These are phyloP conservation scores for Peltaster fructicola DNA, from an alignment of 2,329 filamentous ascomycete species.

Conservation along the genomic window DNA sequence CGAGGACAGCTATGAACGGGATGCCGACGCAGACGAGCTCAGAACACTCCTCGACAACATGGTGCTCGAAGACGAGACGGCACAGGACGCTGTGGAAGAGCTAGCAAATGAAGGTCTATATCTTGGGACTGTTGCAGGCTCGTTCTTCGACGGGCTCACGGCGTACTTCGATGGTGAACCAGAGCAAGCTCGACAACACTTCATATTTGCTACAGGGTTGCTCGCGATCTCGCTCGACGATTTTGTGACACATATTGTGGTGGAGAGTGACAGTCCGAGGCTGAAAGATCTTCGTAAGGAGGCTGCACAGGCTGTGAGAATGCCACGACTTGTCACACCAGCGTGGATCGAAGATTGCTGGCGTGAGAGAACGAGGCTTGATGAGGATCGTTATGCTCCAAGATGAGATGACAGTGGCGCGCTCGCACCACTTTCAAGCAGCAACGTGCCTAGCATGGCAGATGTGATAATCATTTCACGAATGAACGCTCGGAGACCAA, in stretches of 20 bases:
- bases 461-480: no score
- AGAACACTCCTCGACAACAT: conserved; percentile 31
- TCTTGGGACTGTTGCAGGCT: conserved; percentile 32
- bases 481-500: no score
- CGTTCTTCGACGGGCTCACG: conserved; percentile 33
- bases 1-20: conserved; percentile 67
- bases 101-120: conserved; percentile 38
- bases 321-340: conserved; percentile 52
- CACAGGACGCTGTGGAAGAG: conserved; percentile 36
- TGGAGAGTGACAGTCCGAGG: conserved; percentile 31
- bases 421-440: neutral
- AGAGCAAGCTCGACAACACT: conserved; percentile 5
- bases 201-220: conserved; percentile 50
- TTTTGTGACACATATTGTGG: conserved; percentile 54
- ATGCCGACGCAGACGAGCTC: conserved; percentile 49
- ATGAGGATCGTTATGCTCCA: conserved; percentile 44
- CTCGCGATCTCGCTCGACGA: conserved; percentile 36
- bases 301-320: conserved; percentile 14
- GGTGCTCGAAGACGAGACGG: conserved; percentile 29
- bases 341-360: conserved; percentile 69
- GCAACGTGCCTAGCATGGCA: no score
- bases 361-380: conserved; percentile 57
- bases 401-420: neutral
- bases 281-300: conserved; percentile 9
- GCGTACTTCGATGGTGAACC: conserved; percentile 28